Base-by-base conservation (phyloP, 148 eudicot genomes). In the Beta vulgaris region DNA sequence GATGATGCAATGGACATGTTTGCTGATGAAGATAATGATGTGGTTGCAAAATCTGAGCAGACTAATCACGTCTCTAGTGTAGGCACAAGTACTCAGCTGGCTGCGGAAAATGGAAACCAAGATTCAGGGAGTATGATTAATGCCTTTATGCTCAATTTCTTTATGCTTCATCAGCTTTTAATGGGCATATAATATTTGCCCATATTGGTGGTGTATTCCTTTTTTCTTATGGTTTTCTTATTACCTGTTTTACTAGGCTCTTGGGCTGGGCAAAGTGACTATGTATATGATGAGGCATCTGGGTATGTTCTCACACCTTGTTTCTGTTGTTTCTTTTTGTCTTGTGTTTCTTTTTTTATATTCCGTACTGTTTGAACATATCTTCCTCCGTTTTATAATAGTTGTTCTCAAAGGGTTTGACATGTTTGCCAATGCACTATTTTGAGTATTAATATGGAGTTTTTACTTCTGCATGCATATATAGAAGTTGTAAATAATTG, bases 1-100 rank as follows among this genome's bases (percentile, higher is more conserved):
- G 85, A 78, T 72, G 96, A 90, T 76, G 76, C 63, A 58, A 75
- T 88, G 78, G 98, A 94, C 79, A 94, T 94, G 91, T 94, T 94
- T 82, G 97, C 87, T 19, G 98, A 86, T 71, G 93, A 90, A 64
- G 90, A 88, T 81, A 85, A 71, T 35, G 76, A 74, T 42, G 77
- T 70, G 57, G 71, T 82, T 63, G 81, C 76, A 39, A 82, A 79
- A 71, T 74, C 81, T 23, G 87, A 81, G 65, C 88, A 67, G 61
- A 82, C 42, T 70, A 68, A 68, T 74, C 68, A 75, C 60, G 64
- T 71, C 55, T 53, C 86, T 76, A 68, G 13, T 73, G 75, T 43
- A 59, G 75, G 73, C 40, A 55, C 82, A 67, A 73, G 48, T 69
- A 76, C 40, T 73, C 84, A 85, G 79, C 75, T 83, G 34, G 37